Evolutionary conservation across 2,329 filamentous ascomycete species (phyloP), one percentile per base, ranked within the genome.

Genomic region (Paraphoma chrysanthemicola): DNA sequence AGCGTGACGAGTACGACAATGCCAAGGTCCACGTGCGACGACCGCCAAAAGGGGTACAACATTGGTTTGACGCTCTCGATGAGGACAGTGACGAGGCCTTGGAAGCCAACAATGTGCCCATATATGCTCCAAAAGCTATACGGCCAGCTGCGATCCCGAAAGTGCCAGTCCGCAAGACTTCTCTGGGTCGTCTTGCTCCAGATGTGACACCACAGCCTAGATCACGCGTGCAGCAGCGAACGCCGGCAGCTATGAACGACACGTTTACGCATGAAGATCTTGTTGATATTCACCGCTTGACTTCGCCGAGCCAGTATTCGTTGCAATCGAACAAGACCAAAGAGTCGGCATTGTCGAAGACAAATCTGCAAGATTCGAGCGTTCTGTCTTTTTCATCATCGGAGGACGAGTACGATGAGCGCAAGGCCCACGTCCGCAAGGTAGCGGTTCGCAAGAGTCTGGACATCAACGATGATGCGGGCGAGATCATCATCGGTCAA

Each of bases 11-110:
- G 38, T 80, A 77, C 61, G 80, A 82, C 57, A 79, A 73, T 62
- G 74, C 79, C 52, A 83, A 83, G 66, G 73, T 79, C 28, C 76
- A 82, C 53, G 76, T 82, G 16, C 73, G 79, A 36, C 71, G 80
- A 33, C 81, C 81, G 14, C 80, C 80, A 4, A 80, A 78, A 47
- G 81, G 81, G 7, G 80, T 82, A 29, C 73, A 81, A 56, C 79
- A 83, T 57, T 83, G 81, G 81, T 83, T 83, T 54, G 81, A 83
- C 53, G 81, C 76, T 3, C 68, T 81, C 10, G 75, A 77, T 23
- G 75, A 78, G 11, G 77, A 78, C 18, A 75, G 76, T 33, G 75
- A 77, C 14, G 73, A 75, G 17, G 58, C 62, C 10, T 45, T 56
- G 5, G 68, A 71, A 9, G 69, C 66, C 9, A 53, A 53, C 8